Evolutionary conservation across 352 stramenopile genomes (phyloP).

Genomic region (Peronospora tabacina): DNA sequence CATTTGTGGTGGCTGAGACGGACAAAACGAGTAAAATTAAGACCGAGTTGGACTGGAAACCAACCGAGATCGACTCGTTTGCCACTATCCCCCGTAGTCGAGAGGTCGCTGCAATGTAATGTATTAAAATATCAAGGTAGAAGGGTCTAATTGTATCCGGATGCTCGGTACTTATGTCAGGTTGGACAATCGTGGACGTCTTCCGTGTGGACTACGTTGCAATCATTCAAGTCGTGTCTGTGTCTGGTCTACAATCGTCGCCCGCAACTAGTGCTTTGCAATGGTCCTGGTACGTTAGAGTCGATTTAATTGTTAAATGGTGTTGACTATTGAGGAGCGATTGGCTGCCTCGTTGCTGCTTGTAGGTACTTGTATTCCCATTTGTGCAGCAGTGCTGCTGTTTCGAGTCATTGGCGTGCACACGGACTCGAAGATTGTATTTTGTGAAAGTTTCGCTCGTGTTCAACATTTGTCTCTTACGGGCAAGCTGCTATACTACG

Average conservation of each 20-base stretch:
- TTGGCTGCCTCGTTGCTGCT: not conserved
- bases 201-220: conserved; percentile 83
- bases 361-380: conserved; percentile 89
- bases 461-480: conserved; percentile 90
- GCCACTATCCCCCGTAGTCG: conserved; percentile 85
- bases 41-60: conserved; percentile 60
- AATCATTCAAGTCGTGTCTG: conserved; percentile 69
- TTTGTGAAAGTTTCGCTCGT: conserved; percentile 92
- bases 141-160: not conserved
- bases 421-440: conserved; percentile 77
- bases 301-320: conserved; percentile 17
- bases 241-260: conserved; percentile 58
- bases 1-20: conserved; percentile 86
- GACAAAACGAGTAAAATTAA: conserved; percentile 87
- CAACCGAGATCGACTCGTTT: conserved; percentile 40
- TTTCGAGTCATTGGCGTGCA: conserved; percentile 72
- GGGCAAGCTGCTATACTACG: conserved; percentile 89
- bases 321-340: not conserved
- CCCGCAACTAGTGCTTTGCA: conserved; percentile 89
- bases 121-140: not conserved
- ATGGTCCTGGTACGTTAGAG: conserved; percentile 61
- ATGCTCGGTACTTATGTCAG: conserved; percentile 13
- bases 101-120: conserved; percentile 36
- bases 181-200: conserved; percentile 91
- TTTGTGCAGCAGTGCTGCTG: conserved; percentile 82